Evolutionary conservation across 495 filamentous ascomycete species (phyloP).

Genomic region (Darksidea phi): DNA sequence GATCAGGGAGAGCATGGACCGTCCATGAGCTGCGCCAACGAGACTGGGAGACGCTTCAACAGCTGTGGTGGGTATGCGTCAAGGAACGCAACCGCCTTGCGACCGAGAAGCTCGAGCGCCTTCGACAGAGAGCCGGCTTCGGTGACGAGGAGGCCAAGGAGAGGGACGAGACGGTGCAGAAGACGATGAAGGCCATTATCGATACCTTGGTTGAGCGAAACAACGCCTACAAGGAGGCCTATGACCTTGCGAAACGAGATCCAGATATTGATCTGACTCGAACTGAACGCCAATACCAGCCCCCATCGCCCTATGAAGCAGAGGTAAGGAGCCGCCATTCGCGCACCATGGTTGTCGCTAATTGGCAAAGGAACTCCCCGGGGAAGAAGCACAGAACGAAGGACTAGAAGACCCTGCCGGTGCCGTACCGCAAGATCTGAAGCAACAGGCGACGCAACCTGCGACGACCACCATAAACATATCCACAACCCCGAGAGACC

Average conservation of each 20-base stretch:
- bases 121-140: constrained; percentile 62
- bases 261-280: not conserved
- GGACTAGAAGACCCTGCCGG: too few relatives aligned
- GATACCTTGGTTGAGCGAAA: constrained; percentile 1
- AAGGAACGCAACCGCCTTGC: constrained; percentile 88
- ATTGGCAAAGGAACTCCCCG: too few relatives aligned
- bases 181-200: not conserved
- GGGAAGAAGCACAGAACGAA: too few relatives aligned
- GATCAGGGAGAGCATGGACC: constrained; percentile 72
- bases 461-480: too few relatives aligned
- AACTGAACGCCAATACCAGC: too few relatives aligned
- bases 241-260: not conserved
- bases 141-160: constrained; percentile 61
- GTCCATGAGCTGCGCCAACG: constrained; percentile 85
- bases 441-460: too few relatives aligned
- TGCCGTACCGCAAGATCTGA: too few relatives aligned
- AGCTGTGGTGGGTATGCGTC: constrained; percentile 90
- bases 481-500: too few relatives aligned
- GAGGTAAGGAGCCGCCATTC: too few relatives aligned
- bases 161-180: constrained; percentile 63
- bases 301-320: too few relatives aligned
- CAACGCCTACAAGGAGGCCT: not conserved
- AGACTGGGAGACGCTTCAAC: constrained; percentile 90
- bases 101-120: constrained; percentile 68
- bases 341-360: too few relatives aligned